Evolutionary conservation across 2,329 filamentous ascomycete genomes (phyloP).

Genomic region (Apiospora malaysiana): DNA sequence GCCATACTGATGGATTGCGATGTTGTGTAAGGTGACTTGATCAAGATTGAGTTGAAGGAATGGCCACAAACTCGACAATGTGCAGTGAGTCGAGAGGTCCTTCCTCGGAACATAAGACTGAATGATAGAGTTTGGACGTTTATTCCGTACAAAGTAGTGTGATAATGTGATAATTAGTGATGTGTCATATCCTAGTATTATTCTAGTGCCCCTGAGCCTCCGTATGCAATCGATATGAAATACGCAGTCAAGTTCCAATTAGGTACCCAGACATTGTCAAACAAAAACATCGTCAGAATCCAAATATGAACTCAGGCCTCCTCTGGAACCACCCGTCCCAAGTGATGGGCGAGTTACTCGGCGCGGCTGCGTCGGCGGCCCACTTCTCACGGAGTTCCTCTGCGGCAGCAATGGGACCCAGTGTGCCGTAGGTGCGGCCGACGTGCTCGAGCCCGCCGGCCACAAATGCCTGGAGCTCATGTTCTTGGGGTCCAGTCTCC

Average conservation of each 20-base stretch:
- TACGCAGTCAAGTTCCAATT: too few relatives aligned
- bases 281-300: background rate
- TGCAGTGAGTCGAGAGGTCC: too few relatives aligned
- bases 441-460: conserved; percentile 21
- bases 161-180: too few relatives aligned
- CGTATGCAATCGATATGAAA: too few relatives aligned
- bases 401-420: conserved; percentile 22
- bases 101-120: too few relatives aligned
- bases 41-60: background rate
- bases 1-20: background rate
- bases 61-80: too few relatives aligned
- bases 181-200: too few relatives aligned
- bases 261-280: background rate
- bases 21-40: too few relatives aligned
- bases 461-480: conserved; percentile 18
- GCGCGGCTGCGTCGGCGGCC: conserved; percentile 13
- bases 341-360: background rate
- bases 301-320: conserved; percentile 23
- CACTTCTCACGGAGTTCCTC: conserved; percentile 23
- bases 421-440: conserved; percentile 21
- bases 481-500: conserved; percentile 18
- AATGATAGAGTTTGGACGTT: too few relatives aligned
- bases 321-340: conserved; percentile 26
- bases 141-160: too few relatives aligned
- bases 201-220: too few relatives aligned